Base-by-base conservation (phyloP, 106 monocot genomes). In the Apostasia shenzhenica region DNA sequence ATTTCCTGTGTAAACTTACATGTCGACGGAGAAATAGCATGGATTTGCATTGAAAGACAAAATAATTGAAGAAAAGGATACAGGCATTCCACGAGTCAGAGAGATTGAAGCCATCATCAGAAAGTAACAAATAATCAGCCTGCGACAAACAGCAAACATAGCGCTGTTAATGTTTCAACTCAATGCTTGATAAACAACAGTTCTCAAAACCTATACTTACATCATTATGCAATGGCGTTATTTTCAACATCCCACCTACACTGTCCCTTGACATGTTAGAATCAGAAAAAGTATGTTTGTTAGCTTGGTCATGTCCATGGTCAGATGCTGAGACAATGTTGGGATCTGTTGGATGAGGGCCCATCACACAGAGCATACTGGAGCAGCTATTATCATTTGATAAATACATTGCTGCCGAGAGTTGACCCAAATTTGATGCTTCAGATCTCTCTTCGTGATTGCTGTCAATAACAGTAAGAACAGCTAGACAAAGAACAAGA, bases 381-480 rank as follows among this genome's bases (percentile, higher is more conserved):
- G 39, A 1, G 59, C 59, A 59, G 59, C 40, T 56, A 56, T 14
- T 56, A 3, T 56, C 14, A 56, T 14, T 6, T 4, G 55, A 56
- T 56, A 56, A 56, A 59, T 37, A 37, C 59, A 59, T 59, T 41
- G 37, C 39, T 40, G 59, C 59, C 2, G 8, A 59, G 12, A 44
- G 62, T 45, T 62, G 44, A 5, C 45, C 62, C 43, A 62, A 12
- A 62, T 43, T 62, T 62, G 44, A 62, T 11, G 62, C 45, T n/a
- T 62, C 62, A 11, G 45, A 62, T 62, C 44, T 13, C 43, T 62
- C 62, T 62, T 62, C 62, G 13, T 45, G 62, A 62, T 62, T 62
- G 62, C 62, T 62, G 62, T 62, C n/a, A 2, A 8, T 41, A 59
- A 59, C 37, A 59, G 6, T 11, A 52, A 52, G 26, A 26, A 26